Evolutionary conservation across 2,329 filamentous ascomycete genomes (phyloP), one percentile per base, ranked within the genome.

Genomic region (Dactylellina cionopaga): DNA sequence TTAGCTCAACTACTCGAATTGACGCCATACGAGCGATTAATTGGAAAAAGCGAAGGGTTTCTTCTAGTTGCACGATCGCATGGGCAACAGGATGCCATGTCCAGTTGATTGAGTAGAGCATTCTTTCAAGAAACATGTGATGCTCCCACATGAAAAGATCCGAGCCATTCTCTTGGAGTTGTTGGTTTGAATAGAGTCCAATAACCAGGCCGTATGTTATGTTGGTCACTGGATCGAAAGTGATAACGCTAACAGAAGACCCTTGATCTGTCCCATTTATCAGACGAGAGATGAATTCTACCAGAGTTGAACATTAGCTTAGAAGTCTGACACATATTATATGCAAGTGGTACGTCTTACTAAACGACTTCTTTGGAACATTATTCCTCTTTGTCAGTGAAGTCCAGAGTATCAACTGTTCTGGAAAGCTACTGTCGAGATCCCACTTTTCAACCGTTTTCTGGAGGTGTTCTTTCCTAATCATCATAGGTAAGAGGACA

Each of bases 111-210:
- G 41, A 46, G 29, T 56, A 17, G 6, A 47, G 9, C 10, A 27
- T 47, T 55, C 60, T n/a, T 31, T 65, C 17, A 17, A 47, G 29
- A 24, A 65, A 47, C 60, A 65, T 65, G n/a, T 55, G 47, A n/a
- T 29, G 46, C 29, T 65, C 60, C 60, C 60, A 65, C 47, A 65
- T 51, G 11, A 47, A 47, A 5, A 55, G 17, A 24, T 56, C 24
- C 19, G 60, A 25, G 9, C 37, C 49, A 35, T 65, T 24, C 1
- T 43, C 33, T 47, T 27, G 33, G 11, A 56, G 37, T 31, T 65
- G 60, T 29, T 65, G 24, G n/a, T 65, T 17, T 22, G 60, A 55
- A 13, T 65, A 65, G 37, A 65, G 11, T 17, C 60, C 51, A 13
- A 65, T 46, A 3, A 65, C 15, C 4, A 65, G 29, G n/a, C 60